These are phyloP conservation scores for Penicillium taxi DNA, from an alignment of 495 filamentous ascomycete species.

Conservation along the genomic window DNA sequence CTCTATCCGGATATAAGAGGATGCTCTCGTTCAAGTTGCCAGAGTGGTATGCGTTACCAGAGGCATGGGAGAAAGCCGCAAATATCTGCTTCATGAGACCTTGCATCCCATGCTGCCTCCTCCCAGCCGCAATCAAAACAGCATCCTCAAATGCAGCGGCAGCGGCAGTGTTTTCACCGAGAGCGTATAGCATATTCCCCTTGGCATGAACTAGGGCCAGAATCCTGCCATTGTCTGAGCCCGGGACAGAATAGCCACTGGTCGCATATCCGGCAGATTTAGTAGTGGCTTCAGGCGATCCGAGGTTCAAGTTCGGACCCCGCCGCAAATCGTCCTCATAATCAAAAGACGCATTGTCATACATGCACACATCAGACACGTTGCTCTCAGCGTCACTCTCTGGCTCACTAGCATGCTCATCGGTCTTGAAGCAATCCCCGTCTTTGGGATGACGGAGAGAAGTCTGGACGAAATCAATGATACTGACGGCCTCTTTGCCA, in stretches of 20 bases:
- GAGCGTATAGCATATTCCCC: conserved; percentile 93
- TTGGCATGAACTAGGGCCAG: conserved; percentile 90
- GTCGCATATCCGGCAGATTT: conserved; percentile 61
- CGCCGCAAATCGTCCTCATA: conserved; percentile 43
- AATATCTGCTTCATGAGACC: conserved; percentile 78
- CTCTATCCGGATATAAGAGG: conserved; percentile 74
- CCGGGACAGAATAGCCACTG: conserved; percentile 80
- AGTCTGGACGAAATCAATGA: conserved; percentile 83
- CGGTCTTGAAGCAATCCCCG: conserved; percentile 40
- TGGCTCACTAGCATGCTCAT: conserved; percentile 49
- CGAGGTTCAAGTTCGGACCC: conserved; percentile 16
- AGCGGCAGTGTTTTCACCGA: conserved; percentile 76
- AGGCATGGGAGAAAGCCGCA: conserved; percentile 50
- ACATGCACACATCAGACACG: conserved; percentile 40
- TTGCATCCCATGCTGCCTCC: conserved; percentile 61
- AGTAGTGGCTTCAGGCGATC: conserved; percentile 20
- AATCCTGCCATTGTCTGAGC: conserved; percentile 88
- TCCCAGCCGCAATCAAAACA: conserved; percentile 78
- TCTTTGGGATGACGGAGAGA: conserved; percentile 52
- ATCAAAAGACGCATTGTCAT: conserved; percentile 52
- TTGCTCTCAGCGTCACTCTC: conserved; percentile 49
- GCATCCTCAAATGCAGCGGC: conserved; percentile 93
- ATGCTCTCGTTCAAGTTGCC: conserved; percentile 50
- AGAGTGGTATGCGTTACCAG: conserved; percentile 21
- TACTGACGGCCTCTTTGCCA: conserved; percentile 75